Conservation (phyloP, 345 rosid species). For the Salix udensis region DNA sequence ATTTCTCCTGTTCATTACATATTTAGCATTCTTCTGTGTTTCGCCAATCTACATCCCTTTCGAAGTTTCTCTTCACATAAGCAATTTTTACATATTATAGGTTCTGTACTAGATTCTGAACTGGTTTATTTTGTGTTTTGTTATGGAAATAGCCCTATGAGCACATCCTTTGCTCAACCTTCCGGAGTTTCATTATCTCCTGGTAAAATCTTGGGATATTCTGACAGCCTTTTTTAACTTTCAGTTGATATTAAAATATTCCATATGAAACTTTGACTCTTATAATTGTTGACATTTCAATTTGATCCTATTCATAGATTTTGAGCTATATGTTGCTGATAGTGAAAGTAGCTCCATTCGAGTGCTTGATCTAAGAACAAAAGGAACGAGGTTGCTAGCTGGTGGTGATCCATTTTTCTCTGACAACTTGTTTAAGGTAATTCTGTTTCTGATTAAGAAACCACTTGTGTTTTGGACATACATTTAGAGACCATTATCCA, state of each 20-base stretch:
- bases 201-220: constrained; percentile 39
- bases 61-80: not conserved
- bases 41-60: not conserved
- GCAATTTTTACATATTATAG: not conserved
- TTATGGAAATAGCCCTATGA: constrained; percentile 55
- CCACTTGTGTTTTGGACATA: constrained; percentile 5
- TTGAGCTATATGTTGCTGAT: constrained; percentile 77
- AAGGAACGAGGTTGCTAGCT: constrained; percentile 78
- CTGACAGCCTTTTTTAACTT: constrained; percentile 2
- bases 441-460: constrained; percentile 6
- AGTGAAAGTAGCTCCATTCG: constrained; percentile 97
- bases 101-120: not conserved
- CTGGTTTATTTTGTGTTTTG: constrained; percentile 9
- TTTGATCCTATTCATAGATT: constrained; percentile 37
- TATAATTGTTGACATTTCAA: not conserved
- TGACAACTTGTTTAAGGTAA: constrained; percentile 84
- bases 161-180: constrained; percentile 88
- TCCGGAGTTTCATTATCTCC: constrained; percentile 78
- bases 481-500: not conserved
- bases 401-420: constrained; percentile 86
- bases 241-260: not conserved
- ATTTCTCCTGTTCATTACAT: not conserved
- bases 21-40: not conserved
- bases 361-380: constrained; percentile 72
- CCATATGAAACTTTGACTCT: not conserved